Conservation (phyloP, 371 early-diverging fungal species). For the Mortierella sp. region DNA sequence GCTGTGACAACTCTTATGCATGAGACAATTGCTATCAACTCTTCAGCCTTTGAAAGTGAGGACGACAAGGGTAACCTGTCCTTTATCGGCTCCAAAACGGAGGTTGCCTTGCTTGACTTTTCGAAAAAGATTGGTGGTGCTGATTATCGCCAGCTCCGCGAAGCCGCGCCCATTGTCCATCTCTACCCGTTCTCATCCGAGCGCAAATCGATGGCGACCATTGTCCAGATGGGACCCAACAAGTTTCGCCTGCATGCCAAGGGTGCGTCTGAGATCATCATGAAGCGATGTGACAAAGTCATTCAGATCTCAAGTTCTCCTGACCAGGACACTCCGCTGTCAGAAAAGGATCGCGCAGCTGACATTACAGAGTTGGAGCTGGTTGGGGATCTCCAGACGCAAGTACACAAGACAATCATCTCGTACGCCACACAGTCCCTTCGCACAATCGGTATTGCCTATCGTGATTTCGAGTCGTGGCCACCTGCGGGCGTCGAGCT, state of each 20-base stretch:
- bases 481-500: constrained; percentile 58
- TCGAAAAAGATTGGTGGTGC: constrained; percentile 63
- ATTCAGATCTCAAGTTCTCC: constrained; percentile 24
- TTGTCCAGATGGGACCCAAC: constrained; percentile 63
- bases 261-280: constrained; percentile 88
- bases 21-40: constrained; percentile 83
- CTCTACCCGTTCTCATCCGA: constrained; percentile 86
- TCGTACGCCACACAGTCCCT: constrained; percentile 72
- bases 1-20: constrained; percentile 60
- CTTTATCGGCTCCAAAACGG: constrained; percentile 84
- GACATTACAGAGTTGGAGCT: constrained; percentile 62
- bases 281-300: constrained; percentile 59
- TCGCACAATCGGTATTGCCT: constrained; percentile 78
- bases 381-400: constrained; percentile 57
- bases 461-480: constrained; percentile 74
- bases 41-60: constrained; percentile 80
- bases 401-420: constrained; percentile 65
- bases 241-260: constrained; percentile 79
- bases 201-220: constrained; percentile 88
- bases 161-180: constrained; percentile 61
- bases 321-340: constrained; percentile 14
- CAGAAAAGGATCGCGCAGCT: constrained; percentile 43
- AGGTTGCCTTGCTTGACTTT: constrained; percentile 82
- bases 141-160: constrained; percentile 62
- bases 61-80: constrained; percentile 64